phyloP scores from a whole-genome alignment of 208 protist species.

The Trypanosoma caninum region DNA sequence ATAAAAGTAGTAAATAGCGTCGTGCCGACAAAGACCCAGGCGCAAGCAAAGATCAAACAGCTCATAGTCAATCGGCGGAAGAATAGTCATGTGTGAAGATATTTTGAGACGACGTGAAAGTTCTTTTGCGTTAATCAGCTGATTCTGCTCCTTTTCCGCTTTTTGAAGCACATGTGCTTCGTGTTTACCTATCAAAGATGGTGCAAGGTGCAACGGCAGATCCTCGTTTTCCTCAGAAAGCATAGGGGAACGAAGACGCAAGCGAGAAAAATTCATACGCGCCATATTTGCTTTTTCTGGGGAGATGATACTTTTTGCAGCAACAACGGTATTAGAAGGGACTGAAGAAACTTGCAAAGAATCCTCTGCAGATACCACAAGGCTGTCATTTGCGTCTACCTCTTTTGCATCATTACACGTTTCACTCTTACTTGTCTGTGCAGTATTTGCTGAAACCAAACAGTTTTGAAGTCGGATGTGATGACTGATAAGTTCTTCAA shows the following conservation, averaged over 20 bases:
- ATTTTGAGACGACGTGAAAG: slow-evolving; percentile 63
- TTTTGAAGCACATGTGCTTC: slow-evolving; percentile 28
- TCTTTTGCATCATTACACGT: slow-evolving; percentile 1
- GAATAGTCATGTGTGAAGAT: slow-evolving; percentile 41
- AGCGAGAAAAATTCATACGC: slow-evolving; percentile 24
- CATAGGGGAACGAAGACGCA: slow-evolving; percentile 49
- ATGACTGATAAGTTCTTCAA: slow-evolving; percentile 46
- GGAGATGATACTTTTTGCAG: slow-evolving; percentile 12
- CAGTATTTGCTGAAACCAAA: not conserved
- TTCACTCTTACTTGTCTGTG: not conserved
- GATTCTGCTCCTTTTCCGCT: slow-evolving; percentile 6
- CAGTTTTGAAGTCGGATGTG: slow-evolving; percentile 41
- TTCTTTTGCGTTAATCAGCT: slow-evolving; percentile 47
- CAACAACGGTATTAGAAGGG: slow-evolving; percentile 1
- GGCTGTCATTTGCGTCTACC: not conserved
- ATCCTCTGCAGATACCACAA: slow-evolving; percentile 4
- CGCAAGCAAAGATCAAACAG: slow-evolving; percentile 68
- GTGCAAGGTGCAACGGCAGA: slow-evolving; percentile 35
- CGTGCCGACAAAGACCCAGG: slow-evolving; percentile 42
- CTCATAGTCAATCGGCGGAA: slow-evolving; percentile 81
- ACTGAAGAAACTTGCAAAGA: not conserved
- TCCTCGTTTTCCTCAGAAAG: slow-evolving; percentile 59
- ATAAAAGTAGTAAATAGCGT: slow-evolving; percentile 68
- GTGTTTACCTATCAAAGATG: slow-evolving; percentile 53
- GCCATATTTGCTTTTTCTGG: slow-evolving; percentile 19